Base-by-base conservation (phyloP, 306 rosid genomes). In the Corylus avellana region DNA sequence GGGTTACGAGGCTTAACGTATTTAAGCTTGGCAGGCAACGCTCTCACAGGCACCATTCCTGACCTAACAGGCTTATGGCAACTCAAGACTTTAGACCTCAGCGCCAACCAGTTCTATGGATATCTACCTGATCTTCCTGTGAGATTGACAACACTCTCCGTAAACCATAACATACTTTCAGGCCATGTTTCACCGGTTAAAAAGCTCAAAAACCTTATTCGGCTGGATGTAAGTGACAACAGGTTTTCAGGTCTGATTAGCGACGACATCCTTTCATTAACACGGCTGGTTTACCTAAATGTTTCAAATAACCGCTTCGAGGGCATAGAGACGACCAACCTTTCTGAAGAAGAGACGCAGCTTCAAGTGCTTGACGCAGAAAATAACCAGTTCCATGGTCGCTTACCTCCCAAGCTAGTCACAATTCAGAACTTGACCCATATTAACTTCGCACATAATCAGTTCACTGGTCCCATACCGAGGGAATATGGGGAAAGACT, bases 281-380 rank as follows among this genome's bases (percentile, higher is more conserved):
- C 69, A 5, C 32, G 22, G 1, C 18, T 84, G 25, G 63, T 66
- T 72, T 73, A 82, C 7, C 83, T 90, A 32, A 86, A 87, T 74
- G 51, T 82, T 63, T 86, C 91, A 12, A 70, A 64, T 42, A 90
- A 90, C 59, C 75, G 78, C 25, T 83, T 90, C 44, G 77, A 81
- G 8, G 4, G 64, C 29, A 57, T 83, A 39, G 89, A 86, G n/a
- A 35, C 81, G 7, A 20, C 44, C 0, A 62, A 77, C 6, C 68
- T 61, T 64, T 57, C 70, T 7, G 72, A 55, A 16, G 72, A 70
- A 53, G 64, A 72, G 12, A 78, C 81, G 12, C 37, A 1, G 27
- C 89, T 88, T 47, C 58, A 51, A 18, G 77, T 81, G 78, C 83
- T 86, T 42, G 89, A 90, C 37, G 91, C 90, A 3, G 46, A 79